Percentiles rank a stretch among this genome's conserved stretches.
Evolutionary conservation across 1,284 basidiomycete species (phyloP).

Genomic region (Thecaphora thlaspeos): DNA sequence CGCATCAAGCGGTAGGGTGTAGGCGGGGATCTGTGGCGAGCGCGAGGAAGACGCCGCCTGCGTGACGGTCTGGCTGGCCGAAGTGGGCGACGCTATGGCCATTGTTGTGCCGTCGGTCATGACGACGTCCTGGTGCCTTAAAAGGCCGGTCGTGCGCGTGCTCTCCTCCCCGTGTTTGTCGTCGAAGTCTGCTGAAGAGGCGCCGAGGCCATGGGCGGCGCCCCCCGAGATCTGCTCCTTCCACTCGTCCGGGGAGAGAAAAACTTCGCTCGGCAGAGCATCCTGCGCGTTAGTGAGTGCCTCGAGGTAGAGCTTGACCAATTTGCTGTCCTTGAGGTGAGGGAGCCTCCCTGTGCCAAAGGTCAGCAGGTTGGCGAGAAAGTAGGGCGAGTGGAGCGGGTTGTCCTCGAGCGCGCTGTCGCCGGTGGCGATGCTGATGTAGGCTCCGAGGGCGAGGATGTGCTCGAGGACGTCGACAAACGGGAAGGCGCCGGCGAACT

Average conservation of each 20-base stretch:
- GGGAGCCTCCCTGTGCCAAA: slow-evolving; percentile 37
- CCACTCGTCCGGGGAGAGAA: slow-evolving; percentile 1
- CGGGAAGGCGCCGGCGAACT: slow-evolving; percentile 40
- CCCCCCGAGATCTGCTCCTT: background rate
- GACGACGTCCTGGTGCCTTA: too few relatives aligned
- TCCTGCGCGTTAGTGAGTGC: slow-evolving; percentile 46
- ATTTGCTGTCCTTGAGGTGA: slow-evolving; percentile 28
- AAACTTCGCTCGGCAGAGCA: slow-evolving; percentile 17
- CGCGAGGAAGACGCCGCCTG: background rate
- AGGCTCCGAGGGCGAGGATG: slow-evolving; percentile 6
- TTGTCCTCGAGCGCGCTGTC: slow-evolving; percentile 6
- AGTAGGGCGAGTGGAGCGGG: slow-evolving; percentile 20
- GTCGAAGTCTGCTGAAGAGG: too few relatives aligned
- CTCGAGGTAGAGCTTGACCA: slow-evolving; percentile 33
- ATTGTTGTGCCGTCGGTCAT: background rate
- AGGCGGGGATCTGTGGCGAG: background rate
- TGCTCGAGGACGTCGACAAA: slow-evolving; percentile 32
- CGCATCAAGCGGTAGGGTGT: slow-evolving; percentile 5
- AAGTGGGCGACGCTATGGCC: background rate
- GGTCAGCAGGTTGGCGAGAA: slow-evolving; percentile 43
- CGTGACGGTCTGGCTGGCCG: background rate
- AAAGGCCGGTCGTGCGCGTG: too few relatives aligned
- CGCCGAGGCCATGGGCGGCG: too few relatives aligned
- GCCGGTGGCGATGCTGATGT: slow-evolving; percentile 8
- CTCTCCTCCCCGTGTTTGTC: background rate